These are phyloP conservation scores for Fragaria iinumae DNA, from an alignment of 306 rosid genomes.

Conservation along the genomic window DNA sequence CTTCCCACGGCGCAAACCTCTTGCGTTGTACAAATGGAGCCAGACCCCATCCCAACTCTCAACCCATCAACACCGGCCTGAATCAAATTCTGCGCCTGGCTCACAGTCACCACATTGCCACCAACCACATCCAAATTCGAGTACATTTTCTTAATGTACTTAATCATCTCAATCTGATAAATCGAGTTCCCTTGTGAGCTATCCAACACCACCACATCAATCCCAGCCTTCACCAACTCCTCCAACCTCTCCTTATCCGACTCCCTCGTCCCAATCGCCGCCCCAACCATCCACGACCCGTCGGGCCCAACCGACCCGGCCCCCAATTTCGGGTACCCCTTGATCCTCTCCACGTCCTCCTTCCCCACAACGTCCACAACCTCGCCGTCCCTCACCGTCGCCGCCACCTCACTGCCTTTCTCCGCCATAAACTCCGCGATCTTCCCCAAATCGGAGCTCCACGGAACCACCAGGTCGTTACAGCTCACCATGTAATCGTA, in stretches of 20 bases:
- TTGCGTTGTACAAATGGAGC: slow-evolving; percentile 93
- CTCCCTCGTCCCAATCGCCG: slow-evolving; percentile 84
- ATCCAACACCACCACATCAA: slow-evolving; percentile 79
- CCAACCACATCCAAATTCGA: slow-evolving; percentile 82
- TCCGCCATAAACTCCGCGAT: slow-evolving; percentile 39
- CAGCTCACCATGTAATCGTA: slow-evolving; percentile 49
- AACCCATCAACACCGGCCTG: slow-evolving; percentile 90
- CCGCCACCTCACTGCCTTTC: slow-evolving; percentile 39
- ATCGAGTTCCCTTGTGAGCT: slow-evolving; percentile 92
- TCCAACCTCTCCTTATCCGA: slow-evolving; percentile 75
- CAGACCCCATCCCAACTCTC: slow-evolving; percentile 97
- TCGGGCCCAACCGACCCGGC: slow-evolving; percentile 64
- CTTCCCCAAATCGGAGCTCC: slow-evolving; percentile 43
- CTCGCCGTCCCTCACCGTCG: slow-evolving; percentile 42
- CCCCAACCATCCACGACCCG: slow-evolving; percentile 79
- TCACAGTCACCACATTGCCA: slow-evolving; percentile 88
- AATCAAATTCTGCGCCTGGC: slow-evolving; percentile 85
- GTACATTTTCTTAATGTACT: slow-evolving; percentile 56
- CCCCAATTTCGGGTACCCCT: slow-evolving; percentile 62
- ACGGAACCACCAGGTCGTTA: slow-evolving; percentile 35
- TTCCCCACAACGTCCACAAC: slow-evolving; percentile 58
- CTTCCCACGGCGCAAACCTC: slow-evolving; percentile 97
- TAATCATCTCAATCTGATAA: slow-evolving; percentile 87
- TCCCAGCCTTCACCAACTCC: slow-evolving; percentile 72
- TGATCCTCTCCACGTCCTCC: slow-evolving; percentile 69